Conservation (phyloP, 305 asterid species). For the Solanum hybrid region DNA sequence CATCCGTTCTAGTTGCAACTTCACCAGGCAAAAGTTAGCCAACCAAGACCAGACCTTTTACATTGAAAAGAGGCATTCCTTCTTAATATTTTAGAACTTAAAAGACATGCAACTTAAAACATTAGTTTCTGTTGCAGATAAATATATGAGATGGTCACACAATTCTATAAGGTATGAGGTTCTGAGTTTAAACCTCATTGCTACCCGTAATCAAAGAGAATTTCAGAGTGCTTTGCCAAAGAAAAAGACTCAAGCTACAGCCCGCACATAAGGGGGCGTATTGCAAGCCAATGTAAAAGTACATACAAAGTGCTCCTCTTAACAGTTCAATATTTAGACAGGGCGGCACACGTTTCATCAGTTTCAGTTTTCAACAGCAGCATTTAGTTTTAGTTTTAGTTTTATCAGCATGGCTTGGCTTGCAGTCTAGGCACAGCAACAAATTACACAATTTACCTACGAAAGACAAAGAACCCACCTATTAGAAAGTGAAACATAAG, state of each 20-base stretch:
- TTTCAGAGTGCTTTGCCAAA: neutral
- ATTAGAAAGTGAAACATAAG: neutral
- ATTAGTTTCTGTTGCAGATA: neutral
- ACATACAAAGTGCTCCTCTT: neutral
- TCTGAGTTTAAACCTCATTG: neutral
- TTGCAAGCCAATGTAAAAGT: neutral
- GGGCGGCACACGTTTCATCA: neutral
- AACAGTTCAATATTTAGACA: neutral
- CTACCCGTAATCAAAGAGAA: neutral
- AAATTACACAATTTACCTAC: neutral
- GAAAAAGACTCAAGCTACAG: neutral
- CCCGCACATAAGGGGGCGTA: neutral
- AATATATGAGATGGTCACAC: neutral
- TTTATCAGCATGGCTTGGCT: neutral
- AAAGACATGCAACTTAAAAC: neutral
- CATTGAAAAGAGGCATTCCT: neutral
- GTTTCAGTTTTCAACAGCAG: neutral
- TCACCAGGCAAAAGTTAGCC: neutral
- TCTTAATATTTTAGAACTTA: neutral
- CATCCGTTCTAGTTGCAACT: neutral
- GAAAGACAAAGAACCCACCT: neutral
- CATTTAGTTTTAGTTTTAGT: neutral
- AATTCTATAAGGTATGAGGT: neutral
- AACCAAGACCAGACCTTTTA: neutral
- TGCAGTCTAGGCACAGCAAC: neutral